These are phyloP conservation scores for Pseudogymnoascus destructans DNA, from an alignment of 2,329 filamentous ascomycete species.

Conservation along the genomic window DNA sequence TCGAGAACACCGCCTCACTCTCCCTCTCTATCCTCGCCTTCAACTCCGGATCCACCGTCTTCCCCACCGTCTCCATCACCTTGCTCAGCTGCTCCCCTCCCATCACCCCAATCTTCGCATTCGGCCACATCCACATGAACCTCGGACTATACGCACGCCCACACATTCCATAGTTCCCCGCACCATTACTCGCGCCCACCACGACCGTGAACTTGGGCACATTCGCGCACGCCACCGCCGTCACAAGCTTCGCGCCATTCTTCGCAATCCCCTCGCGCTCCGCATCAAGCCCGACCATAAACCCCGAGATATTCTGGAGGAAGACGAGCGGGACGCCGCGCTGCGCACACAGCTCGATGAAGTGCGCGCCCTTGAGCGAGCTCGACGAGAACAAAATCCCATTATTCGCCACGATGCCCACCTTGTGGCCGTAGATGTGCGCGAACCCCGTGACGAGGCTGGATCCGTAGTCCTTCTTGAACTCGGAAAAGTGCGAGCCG, in stretches of 20 bases:
- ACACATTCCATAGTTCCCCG: constrained; percentile 98
- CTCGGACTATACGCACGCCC: constrained; percentile 84
- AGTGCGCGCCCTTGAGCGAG: constrained; percentile 87
- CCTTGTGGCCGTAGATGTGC: constrained; percentile 73
- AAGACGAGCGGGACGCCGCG: constrained; percentile 83
- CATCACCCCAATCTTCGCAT: constrained; percentile 89
- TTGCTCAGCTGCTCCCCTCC: constrained; percentile 79
- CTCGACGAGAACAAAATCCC: constrained; percentile 87
- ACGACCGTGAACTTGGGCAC: constrained; percentile 97
- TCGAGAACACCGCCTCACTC: constrained; percentile 79
- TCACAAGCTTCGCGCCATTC: constrained; percentile 93
- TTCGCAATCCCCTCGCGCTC: constrained; percentile 95
- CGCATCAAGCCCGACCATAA: constrained; percentile 92
- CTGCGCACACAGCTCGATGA: constrained; percentile 88
- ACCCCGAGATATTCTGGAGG: constrained; percentile 91
- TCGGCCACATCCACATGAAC: constrained; percentile 95
- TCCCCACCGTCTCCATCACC: constrained; percentile 92
- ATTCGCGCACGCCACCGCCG: constrained; percentile 82
- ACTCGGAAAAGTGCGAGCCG: constrained; percentile 79
- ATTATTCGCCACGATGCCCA: constrained; percentile 92
- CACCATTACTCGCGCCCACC: constrained; percentile 83
- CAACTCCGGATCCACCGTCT: constrained; percentile 65
- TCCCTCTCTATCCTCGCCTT: constrained; percentile 78
- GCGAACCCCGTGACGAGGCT: constrained; percentile 90
- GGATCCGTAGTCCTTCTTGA: constrained; percentile 81